Base-by-base conservation (phyloP, 345 rosid genomes). In the Draba incana region DNA sequence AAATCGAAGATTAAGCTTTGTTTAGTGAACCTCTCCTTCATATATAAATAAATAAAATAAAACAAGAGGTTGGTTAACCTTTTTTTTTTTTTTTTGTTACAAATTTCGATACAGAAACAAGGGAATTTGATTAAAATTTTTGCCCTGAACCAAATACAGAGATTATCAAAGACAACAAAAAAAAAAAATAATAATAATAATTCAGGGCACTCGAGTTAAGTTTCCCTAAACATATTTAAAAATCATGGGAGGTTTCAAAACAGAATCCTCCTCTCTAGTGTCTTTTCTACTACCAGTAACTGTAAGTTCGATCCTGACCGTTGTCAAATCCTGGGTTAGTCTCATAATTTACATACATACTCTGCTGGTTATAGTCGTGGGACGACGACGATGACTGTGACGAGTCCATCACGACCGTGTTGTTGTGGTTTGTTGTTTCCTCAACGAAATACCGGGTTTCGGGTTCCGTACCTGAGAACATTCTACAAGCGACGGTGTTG, bases 401-500 rank as follows among this genome's bases (percentile, higher is more conserved):
- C 1, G 74, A 4, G 68, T 69, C 75, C 74, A 75, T 10, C 48
- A 74, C 39, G 25, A 68, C 48, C 6, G 65, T 75, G 35, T 62
- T 75, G 70, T 62, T 75, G 75, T 75, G 64, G 14, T 57, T 69
- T 7, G 54, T 56, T 43, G 69, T 83, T 25, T 63, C 85, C 76
- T 82, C 84, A 0, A 70, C 57, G 62, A 81, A 56, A 28, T 78
- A 88, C 82, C 82, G 74, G 10, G 87, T 86, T 60, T 82, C 83
- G 3, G 85, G 71, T 57, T 77, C 75, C 63, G 80, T 39, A 27
- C 80, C 79, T 47, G 85, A 82, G 62, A 80, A 81, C 73, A 78
- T 79, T 76, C 87, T 81, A 71, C 92, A 77, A 25, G 90, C 86
- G 38, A 82, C 76, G 0, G 85, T 71, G 66, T 84, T 83, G 68